Percentiles rank a stretch among this genome's conserved stretches.
Conservation (phyloP, 192 early-diverging fungal species). For the Coemansia aciculifera region DNA sequence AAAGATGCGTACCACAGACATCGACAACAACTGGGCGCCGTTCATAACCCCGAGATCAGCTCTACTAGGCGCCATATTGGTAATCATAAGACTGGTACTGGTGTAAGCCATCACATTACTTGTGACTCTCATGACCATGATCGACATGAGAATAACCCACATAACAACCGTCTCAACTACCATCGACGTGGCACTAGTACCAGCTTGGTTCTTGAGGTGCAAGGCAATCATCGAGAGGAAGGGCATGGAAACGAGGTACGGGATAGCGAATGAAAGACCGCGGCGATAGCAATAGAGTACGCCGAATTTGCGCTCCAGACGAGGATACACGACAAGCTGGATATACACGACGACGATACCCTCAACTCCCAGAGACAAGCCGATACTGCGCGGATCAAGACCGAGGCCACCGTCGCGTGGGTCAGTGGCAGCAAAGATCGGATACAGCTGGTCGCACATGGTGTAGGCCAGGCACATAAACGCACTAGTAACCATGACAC, state of each 20-base stretch:
- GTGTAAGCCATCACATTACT: conserved; percentile 31
- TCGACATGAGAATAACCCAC: conserved; percentile 25
- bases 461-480: conserved; percentile 23
- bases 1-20: conserved; percentile 18
- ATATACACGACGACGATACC: conserved; percentile 49
- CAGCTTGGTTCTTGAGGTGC: neutral
- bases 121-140: conserved; percentile 16
- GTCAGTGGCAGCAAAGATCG: conserved; percentile 46
- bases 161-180: conserved; percentile 10
- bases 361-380: conserved; percentile 48
- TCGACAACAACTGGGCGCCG: conserved; percentile 33
- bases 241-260: conserved; percentile 13
- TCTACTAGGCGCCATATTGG: conserved; percentile 37
- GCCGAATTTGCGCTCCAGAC: conserved; percentile 50
- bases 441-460: conserved; percentile 42
- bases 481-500: conserved; percentile 25
- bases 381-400: conserved; percentile 51
- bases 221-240: conserved; percentile 9
- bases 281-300: conserved; percentile 39
- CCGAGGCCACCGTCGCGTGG: conserved; percentile 56
- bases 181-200: neutral
- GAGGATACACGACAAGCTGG: conserved; percentile 56
- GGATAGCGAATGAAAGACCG: conserved; percentile 17
- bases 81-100: conserved; percentile 33
- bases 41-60: conserved; percentile 41